Conservation (phyloP, 1,284 basidiomycete species). For the Trichosporon sp. region DNA sequence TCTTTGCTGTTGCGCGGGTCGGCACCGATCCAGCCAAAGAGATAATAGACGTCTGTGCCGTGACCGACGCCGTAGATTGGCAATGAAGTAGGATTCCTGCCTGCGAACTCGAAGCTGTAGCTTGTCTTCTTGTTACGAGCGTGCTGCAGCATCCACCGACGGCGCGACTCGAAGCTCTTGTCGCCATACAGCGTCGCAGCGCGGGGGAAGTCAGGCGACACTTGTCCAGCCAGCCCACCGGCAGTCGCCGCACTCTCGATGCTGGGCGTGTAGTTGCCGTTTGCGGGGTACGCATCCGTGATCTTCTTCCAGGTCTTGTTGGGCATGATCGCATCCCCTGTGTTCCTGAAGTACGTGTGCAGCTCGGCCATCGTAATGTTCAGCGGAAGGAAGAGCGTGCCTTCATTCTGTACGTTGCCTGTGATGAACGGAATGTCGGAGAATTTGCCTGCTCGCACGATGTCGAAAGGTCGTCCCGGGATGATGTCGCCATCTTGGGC, state of each 20-base stretch:
- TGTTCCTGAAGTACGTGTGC: slow-evolving; percentile 1
- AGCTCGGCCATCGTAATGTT: slow-evolving; percentile 3
- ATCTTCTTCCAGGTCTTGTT: slow-evolving; percentile 13
- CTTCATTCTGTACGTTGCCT: slow-evolving; percentile 43
- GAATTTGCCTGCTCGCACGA: slow-evolving; percentile 36
- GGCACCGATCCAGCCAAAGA: slow-evolving; percentile 20
- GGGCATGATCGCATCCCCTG: slow-evolving; percentile 17
- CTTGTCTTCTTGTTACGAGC: slow-evolving; percentile 22
- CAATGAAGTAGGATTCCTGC: background rate
- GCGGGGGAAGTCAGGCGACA: background rate
- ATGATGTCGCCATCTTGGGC: slow-evolving; percentile 42
- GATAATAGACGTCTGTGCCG: slow-evolving; percentile 26
- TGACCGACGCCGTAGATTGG: slow-evolving; percentile 10
- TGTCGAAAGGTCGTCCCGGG: slow-evolving; percentile 30
- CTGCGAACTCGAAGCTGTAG: slow-evolving; percentile 33
- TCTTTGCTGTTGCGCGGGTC: background rate
- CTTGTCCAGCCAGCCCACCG: background rate
- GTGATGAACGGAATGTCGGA: slow-evolving; percentile 44
- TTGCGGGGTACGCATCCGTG: slow-evolving; percentile 9
- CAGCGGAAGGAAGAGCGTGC: slow-evolving; percentile 9
- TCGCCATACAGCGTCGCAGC: slow-evolving; percentile 27
- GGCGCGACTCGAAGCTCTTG: slow-evolving; percentile 28
- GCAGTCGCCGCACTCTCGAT: background rate
- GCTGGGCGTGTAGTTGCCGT: background rate
- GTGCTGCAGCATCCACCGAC: slow-evolving; percentile 29